phyloP scores from a whole-genome alignment of 1,139 yeast species.

The Scheffersomyces lignicola region DNA sequence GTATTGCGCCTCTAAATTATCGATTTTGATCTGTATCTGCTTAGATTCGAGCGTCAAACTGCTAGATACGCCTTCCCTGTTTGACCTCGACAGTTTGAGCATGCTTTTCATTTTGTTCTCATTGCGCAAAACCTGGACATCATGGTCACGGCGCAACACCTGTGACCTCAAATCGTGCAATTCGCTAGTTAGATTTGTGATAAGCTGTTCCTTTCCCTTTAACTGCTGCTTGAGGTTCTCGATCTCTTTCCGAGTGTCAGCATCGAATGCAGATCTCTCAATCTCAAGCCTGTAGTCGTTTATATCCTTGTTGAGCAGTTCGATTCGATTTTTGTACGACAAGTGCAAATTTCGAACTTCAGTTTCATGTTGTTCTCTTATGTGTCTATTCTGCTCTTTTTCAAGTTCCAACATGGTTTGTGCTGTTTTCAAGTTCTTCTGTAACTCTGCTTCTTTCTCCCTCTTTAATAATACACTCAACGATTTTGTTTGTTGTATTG shows the following conservation, averaged over 20 bases:
- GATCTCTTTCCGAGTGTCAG: neutral
- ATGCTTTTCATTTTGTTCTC: neutral
- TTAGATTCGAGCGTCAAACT: neutral
- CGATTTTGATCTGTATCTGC: slow-evolving; percentile 1
- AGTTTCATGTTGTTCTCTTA: neutral
- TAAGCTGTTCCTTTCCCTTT: neutral
- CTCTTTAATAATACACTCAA: slow-evolving; percentile 3
- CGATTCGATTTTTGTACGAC: slow-evolving; percentile 1
- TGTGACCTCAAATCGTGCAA: neutral
- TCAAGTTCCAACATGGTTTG: slow-evolving; percentile 4
- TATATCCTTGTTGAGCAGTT: slow-evolving; percentile 6
- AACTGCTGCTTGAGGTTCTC: neutral
- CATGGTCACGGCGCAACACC: neutral
- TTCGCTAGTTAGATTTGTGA: neutral
- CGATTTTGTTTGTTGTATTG: slow-evolving; percentile 9
- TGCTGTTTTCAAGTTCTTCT: slow-evolving; percentile 4
- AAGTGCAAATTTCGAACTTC: neutral
- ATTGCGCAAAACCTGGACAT: neutral
- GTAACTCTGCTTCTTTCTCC: slow-evolving; percentile 4
- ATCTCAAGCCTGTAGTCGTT: slow-evolving; percentile 5
- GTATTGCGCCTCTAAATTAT: neutral
- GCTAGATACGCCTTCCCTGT: neutral
- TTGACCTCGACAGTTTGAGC: neutral
- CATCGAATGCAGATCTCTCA: slow-evolving; percentile 1
- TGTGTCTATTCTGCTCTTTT: slow-evolving; percentile 4